phyloP scores from a whole-genome alignment of 495 filamentous ascomycete genomes.

The Darksidea phi region DNA sequence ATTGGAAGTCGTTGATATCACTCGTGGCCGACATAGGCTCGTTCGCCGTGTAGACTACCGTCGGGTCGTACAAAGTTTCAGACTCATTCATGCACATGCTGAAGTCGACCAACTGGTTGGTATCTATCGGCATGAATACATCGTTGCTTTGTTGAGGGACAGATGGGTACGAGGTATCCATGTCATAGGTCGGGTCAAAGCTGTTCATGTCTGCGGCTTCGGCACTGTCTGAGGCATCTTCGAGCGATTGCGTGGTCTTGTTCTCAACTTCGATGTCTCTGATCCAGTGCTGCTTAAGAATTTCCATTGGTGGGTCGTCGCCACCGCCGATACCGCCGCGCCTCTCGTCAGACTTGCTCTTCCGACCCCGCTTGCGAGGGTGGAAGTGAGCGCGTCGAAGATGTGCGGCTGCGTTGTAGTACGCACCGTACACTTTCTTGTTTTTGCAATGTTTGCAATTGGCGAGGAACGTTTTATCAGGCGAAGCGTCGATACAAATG shows the following conservation, averaged over 20 bases:
- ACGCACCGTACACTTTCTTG: slow-evolving; percentile 79
- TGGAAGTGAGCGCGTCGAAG: slow-evolving; percentile 87
- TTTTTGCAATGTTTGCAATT: slow-evolving; percentile 84
- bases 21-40: background rate
- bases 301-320: slow-evolving; percentile 75
- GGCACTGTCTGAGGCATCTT: slow-evolving; percentile 5
- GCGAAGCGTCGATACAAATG: slow-evolving; percentile 69
- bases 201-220: background rate
- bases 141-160: background rate
- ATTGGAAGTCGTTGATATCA: slow-evolving; percentile 9
- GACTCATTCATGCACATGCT: slow-evolving; percentile 2
- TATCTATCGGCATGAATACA: background rate
- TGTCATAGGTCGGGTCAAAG: background rate
- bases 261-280: slow-evolving; percentile 59
- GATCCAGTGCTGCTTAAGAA: slow-evolving; percentile 77
- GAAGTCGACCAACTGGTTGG: slow-evolving; percentile 9
- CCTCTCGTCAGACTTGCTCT: slow-evolving; percentile 59
- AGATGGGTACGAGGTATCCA: background rate
- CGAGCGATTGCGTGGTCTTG: slow-evolving; percentile 9
- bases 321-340: slow-evolving; percentile 83
- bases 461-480: slow-evolving; percentile 62
- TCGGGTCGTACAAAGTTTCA: slow-evolving; percentile 5
- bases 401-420: slow-evolving; percentile 95
- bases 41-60: background rate
- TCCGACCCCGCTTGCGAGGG: slow-evolving; percentile 56